A percentile compares a stretch with the other conserved stretches of the same genome.
Evolutionary conservation across 2,329 filamentous ascomycete genomes (phyloP).

Genomic region (Stagonosporopsis rhizophila): DNA sequence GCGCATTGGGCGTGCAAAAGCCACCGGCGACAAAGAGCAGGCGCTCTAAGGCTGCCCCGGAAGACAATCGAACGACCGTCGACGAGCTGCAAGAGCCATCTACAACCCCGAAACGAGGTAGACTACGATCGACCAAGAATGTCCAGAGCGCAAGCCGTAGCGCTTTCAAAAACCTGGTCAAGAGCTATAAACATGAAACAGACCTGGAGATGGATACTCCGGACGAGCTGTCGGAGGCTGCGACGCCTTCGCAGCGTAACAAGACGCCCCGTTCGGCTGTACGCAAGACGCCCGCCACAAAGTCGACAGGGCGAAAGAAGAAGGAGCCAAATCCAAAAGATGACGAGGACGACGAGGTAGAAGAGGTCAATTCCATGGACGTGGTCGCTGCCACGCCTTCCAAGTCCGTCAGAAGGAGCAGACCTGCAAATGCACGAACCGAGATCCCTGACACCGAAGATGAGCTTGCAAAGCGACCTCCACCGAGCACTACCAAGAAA

Average conservation of each 20-base stretch:
- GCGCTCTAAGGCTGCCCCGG: constrained; percentile 17
- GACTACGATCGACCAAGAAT: constrained; percentile 22
- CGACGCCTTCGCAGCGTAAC: constrained; percentile 25
- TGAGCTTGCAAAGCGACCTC: constrained; percentile 22
- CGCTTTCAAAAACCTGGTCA: constrained; percentile 18
- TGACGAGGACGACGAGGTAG: constrained; percentile 17
- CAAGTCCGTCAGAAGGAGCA: constrained; percentile 21
- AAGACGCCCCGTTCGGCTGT: constrained; percentile 22
- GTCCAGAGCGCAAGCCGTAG: constrained; percentile 25
- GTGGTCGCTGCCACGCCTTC: constrained; percentile 24
- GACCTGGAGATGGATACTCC: constrained; percentile 23
- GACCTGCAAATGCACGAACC: constrained; percentile 10
- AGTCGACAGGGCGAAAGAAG: constrained; percentile 22
- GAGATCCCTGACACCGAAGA: constrained; percentile 33
- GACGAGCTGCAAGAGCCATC: constrained; percentile 25
- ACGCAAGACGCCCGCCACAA: constrained; percentile 23
- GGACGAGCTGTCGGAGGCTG: constrained; percentile 26
- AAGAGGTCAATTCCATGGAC: constrained; percentile 19
- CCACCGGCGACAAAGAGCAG: constrained; percentile 15
- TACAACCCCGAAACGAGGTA: constrained; percentile 29
- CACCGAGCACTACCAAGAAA: constrained; percentile 25
- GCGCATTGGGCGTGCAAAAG: constrained; percentile 45
- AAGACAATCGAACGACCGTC: constrained; percentile 3
- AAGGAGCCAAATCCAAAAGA: constrained; percentile 11
- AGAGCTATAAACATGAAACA: constrained; percentile 17